Percentiles rank a stretch among this genome's conserved stretches.
Evolutionary conservation across 306 rosid genomes (phyloP).

Genomic region (Echinosophora koreensis): DNA sequence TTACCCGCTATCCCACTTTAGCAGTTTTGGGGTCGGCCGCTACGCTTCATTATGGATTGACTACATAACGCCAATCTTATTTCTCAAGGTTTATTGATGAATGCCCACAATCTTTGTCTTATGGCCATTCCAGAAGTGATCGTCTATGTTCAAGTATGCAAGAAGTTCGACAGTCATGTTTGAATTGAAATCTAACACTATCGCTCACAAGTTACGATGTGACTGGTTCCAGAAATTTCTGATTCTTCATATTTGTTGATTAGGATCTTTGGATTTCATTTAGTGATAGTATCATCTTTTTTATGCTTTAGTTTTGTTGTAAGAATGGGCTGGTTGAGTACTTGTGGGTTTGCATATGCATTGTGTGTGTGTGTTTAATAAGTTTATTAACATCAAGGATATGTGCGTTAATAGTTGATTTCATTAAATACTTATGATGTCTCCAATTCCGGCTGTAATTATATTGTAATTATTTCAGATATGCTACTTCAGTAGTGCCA

Average conservation of each 20-base stretch:
- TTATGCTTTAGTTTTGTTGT: constrained; percentile 33
- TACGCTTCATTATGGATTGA: too few relatives aligned
- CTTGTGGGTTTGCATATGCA: background rate
- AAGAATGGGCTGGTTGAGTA: constrained; percentile 22
- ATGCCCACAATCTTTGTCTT: background rate
- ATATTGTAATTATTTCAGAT: constrained; percentile 68
- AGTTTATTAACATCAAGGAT: constrained; percentile 32
- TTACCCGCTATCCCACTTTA: too few relatives aligned
- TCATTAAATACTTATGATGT: constrained; percentile 32
- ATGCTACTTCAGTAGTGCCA: constrained; percentile 87
- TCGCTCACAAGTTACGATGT: constrained; percentile 17
- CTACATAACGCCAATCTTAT: background rate
- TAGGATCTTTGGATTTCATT: constrained; percentile 25
- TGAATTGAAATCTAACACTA: constrained; percentile 5
- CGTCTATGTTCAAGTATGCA: background rate
- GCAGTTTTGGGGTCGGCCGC: too few relatives aligned
- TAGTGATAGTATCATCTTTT: constrained; percentile 10
- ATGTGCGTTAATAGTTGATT: constrained; percentile 5
- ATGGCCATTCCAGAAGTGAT: constrained; percentile 13
- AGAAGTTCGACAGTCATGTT: constrained; percentile 11
- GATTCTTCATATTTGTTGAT: background rate
- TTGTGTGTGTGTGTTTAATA: background rate
- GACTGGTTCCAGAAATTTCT: constrained; percentile 15
- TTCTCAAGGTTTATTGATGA: constrained; percentile 19
- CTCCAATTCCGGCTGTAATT: constrained; percentile 42